These are phyloP conservation scores for Ophiorrhiza pumila DNA, from an alignment of 257 asterid species.

Conservation along the genomic window DNA sequence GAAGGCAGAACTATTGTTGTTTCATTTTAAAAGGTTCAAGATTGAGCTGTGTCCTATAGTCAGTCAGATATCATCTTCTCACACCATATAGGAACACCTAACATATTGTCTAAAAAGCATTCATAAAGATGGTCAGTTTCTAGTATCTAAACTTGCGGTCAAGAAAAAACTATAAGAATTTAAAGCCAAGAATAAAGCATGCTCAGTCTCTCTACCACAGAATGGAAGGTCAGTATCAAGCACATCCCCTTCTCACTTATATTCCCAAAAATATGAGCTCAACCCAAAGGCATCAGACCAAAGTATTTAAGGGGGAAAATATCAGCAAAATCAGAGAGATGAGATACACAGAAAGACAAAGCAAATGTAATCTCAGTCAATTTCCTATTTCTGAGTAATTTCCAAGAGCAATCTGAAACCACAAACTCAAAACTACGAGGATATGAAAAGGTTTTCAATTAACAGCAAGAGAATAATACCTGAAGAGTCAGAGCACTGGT, in stretches of 20 bases:
- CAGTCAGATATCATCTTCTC: background rate
- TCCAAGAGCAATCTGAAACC: background rate
- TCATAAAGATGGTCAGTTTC: background rate
- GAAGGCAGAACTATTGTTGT: background rate
- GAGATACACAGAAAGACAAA: background rate
- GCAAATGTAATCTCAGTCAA: background rate
- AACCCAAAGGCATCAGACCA: background rate
- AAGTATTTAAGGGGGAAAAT: background rate
- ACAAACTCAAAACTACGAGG: background rate
- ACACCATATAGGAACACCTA: background rate
- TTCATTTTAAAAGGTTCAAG: background rate
- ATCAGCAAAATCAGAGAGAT: background rate
- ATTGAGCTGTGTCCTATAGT: background rate
- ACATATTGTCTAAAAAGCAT: background rate
- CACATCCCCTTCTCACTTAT: background rate
- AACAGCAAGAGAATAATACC: constrained; percentile 33
- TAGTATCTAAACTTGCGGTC: background rate
- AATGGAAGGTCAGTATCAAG: background rate
- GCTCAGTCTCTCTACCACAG: background rate
- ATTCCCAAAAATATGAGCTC: background rate
- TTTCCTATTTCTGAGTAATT: constrained; percentile 1
- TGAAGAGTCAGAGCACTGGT: constrained; percentile 68
- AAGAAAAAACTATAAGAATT: background rate
- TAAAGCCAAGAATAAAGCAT: background rate
- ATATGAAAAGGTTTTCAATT: background rate